Evolutionary conservation across 1,284 basidiomycete species (phyloP).

Genomic region (Pseudozyma hubeiensis): DNA sequence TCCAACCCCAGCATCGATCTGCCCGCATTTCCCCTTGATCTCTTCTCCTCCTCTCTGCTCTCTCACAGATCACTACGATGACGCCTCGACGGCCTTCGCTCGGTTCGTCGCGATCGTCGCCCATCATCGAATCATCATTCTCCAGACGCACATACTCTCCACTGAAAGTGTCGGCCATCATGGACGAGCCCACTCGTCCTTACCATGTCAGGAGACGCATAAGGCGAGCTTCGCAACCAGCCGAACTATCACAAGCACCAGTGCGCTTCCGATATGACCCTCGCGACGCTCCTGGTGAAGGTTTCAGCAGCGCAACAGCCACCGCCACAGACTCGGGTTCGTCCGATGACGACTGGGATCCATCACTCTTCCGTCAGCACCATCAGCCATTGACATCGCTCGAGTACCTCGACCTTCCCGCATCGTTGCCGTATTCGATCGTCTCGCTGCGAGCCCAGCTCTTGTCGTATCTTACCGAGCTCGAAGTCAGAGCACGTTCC

Average conservation of each 20-base stretch:
- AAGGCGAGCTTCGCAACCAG: conserved; percentile 39
- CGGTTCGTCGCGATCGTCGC: conserved; percentile 32
- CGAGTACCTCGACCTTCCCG: conserved; percentile 55
- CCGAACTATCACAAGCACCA: conserved; percentile 5
- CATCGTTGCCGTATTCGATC: conserved; percentile 54
- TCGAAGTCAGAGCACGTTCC: conserved; percentile 44
- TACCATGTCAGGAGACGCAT: conserved; percentile 35
- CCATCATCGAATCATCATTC: conserved; percentile 17
- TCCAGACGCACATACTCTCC: conserved; percentile 3
- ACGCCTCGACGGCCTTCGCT: conserved; percentile 35
- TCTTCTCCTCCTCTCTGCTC: neutral
- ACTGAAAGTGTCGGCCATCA: conserved; percentile 7
- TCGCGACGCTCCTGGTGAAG: conserved; percentile 20
- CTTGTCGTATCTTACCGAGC: conserved; percentile 49
- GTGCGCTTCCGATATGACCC: conserved; percentile 23
- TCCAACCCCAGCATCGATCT: neutral
- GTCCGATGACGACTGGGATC: conserved; percentile 45
- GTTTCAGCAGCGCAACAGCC: conserved; percentile 33
- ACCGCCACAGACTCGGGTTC: conserved; percentile 43
- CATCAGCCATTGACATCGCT: conserved; percentile 38
- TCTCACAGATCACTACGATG: conserved; percentile 8
- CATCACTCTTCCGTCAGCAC: conserved; percentile 7
- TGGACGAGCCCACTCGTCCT: conserved; percentile 31
- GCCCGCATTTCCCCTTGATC: neutral
- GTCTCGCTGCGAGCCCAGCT: conserved; percentile 51